These are phyloP conservation scores for Aphanomyces stellatus DNA, from an alignment of 352 stramenopile genomes.

Conservation along the genomic window DNA sequence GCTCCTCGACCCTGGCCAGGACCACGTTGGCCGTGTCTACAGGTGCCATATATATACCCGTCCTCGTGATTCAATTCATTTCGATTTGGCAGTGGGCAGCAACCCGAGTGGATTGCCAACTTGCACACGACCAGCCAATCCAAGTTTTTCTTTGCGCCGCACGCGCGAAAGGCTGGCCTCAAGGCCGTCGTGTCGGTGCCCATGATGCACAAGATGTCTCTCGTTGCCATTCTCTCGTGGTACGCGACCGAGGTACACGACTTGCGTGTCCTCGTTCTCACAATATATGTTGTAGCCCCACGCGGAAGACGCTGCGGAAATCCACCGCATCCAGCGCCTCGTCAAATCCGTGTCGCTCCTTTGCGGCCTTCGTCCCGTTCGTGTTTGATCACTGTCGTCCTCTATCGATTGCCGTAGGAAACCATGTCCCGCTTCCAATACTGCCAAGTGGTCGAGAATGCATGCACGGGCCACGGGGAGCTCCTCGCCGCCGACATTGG, in stretches of 20 bases:
- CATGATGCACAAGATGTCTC: conserved; percentile 79
- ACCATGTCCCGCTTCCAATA: conserved; percentile 63
- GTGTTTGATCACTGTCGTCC: too few species aligned
- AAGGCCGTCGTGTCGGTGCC: conserved; percentile 60
- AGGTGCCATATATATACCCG: neutral
- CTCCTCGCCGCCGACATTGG: conserved; percentile 31
- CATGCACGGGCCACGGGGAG: conserved; percentile 62
- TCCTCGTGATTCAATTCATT: neutral
- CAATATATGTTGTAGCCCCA: neutral
- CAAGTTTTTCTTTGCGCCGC: conserved; percentile 65
- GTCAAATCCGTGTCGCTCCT: conserved; percentile 61
- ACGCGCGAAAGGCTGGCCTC: conserved; percentile 51
- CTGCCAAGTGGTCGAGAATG: conserved; percentile 63
- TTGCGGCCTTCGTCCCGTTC: conserved; percentile 39
- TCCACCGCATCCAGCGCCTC: conserved; percentile 63
- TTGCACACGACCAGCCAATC: conserved; percentile 38
- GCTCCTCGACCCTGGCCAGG: conserved; percentile 70
- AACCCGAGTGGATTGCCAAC: conserved; percentile 53
- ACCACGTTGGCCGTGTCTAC: conserved; percentile 60
- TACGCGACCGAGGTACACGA: conserved; percentile 50
- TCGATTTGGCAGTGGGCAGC: conserved; percentile 32
- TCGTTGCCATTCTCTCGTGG: conserved; percentile 71
- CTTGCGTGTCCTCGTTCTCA: too few species aligned
- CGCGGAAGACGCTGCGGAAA: conserved; percentile 42
- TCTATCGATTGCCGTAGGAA: too few species aligned